Base-by-base conservation (phyloP, 805 yeast genomes). In the Hanseniaspora occidentalis region DNA sequence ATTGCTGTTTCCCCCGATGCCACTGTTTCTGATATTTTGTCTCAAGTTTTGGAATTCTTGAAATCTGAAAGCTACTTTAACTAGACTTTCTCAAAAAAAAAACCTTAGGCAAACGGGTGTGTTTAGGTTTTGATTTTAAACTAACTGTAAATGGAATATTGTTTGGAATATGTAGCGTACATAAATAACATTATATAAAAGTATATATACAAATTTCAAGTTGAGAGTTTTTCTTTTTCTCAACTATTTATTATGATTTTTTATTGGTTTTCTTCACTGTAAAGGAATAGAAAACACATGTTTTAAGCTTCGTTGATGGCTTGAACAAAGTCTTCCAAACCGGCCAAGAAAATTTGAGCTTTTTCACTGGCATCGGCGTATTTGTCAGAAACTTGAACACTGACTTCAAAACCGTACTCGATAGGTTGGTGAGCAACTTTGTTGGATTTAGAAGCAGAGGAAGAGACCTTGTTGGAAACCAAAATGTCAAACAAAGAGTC, bases 31-130 rank as follows among this genome's bases (percentile, higher is more conserved):
- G 70, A 84, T 35, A 81, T 84, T 43, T 82, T 85, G 42, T 84
- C 76, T 56, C 77, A 79, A 58, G 73, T 83, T 47, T 79, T 82
- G 26, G 64, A 77, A 45, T 70, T 77, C 57, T 71, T 88, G 50
- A 85, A 83, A 61, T 76, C 79, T 52, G 84, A 86, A 63, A 94
- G 94, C 14, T 88, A 81, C 65, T 84, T 83, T 62, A 64, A 62
- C 45, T 71, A 70, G 21, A 27, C 24, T n/a, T 35, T 19, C 16
- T 35, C 37, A 35, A 23, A n/a, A 20, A 14, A 21, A 35, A 22
- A 19, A n/a, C 19, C 27, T 14, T 35, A 26, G 23, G 19, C 5
- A 3, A 35, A 16, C n/a, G 17, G n/a, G n/a, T n/a, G n/a, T n/a
- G n/a, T n/a, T n/a, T n/a, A n/a, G n/a, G n/a, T n/a, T n/a, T n/a